Percentiles rank a stretch among this genome's conserved stretches.
phyloP scores from a whole-genome alignment of 345 rosid genomes.

The Citrus reticulata region DNA sequence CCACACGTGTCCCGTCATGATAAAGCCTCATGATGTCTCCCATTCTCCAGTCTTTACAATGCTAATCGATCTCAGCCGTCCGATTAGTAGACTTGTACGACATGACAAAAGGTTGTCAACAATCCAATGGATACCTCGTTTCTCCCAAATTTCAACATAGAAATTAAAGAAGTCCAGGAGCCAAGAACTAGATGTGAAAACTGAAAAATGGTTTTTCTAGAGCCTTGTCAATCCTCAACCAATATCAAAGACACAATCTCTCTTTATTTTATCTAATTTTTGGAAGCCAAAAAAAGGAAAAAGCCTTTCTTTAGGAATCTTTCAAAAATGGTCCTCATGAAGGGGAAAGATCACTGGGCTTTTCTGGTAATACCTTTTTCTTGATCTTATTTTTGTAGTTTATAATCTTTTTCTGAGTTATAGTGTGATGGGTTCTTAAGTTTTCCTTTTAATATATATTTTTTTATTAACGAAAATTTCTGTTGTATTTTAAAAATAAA shows the following conservation, averaged over 20 bases:
- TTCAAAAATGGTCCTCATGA: conserved; percentile 25
- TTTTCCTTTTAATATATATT: neutral
- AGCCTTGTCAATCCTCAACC: neutral
- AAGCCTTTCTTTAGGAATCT: neutral
- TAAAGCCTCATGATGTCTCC: neutral
- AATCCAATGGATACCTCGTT: neutral
- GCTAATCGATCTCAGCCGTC: conserved; percentile 14
- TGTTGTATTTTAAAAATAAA: neutral
- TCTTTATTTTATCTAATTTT: neutral
- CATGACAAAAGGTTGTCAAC: neutral
- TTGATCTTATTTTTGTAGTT: neutral
- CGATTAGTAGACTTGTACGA: neutral
- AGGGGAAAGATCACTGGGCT: conserved; percentile 38
- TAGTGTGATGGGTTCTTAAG: neutral
- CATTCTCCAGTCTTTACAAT: neutral
- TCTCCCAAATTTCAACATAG: neutral
- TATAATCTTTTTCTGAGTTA: neutral
- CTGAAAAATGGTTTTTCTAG: neutral
- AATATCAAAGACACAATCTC: neutral
- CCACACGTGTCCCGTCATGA: neutral
- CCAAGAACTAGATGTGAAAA: neutral
- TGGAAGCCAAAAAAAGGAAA: neutral
- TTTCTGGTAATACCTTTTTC: conserved; percentile 38
- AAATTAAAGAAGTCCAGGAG: neutral
- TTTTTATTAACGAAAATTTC: neutral